A percentile compares a stretch with the other conserved stretches of the same genome.
These are phyloP conservation scores for Rehmannia glutinosa DNA, from an alignment of 257 asterid genomes.

Conservation along the genomic window DNA sequence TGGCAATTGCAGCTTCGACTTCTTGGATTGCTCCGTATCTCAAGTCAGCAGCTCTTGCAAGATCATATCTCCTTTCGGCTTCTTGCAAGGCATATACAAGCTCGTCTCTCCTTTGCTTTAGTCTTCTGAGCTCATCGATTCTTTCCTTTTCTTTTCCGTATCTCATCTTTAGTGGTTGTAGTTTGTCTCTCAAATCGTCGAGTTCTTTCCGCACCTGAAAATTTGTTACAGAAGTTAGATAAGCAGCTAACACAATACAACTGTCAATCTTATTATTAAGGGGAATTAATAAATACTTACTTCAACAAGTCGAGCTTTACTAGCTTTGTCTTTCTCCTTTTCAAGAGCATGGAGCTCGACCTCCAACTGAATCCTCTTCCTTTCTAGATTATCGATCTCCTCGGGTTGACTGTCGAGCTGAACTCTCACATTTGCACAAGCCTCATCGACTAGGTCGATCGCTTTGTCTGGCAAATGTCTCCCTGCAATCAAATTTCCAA, in stretches of 20 bases:
- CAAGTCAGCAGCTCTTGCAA: constrained; percentile 89
- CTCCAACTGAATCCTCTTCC: constrained; percentile 75
- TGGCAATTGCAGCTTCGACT: constrained; percentile 70
- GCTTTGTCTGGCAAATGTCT: constrained; percentile 79
- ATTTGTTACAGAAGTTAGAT: not conserved
- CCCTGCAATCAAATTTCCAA: constrained; percentile 29
- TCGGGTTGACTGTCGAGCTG: constrained; percentile 82
- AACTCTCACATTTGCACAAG: constrained; percentile 79
- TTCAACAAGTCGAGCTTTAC: constrained; percentile 68
- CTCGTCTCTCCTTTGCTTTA: constrained; percentile 73
- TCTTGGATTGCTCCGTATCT: constrained; percentile 84
- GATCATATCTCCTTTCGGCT: constrained; percentile 91
- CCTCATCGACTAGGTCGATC: constrained; percentile 66
- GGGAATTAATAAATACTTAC: constrained; percentile 19
- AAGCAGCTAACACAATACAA: not conserved
- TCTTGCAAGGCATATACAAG: constrained; percentile 66
- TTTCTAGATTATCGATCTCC: constrained; percentile 64
- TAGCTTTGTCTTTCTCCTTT: constrained; percentile 84
- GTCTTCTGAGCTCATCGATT: constrained; percentile 69
- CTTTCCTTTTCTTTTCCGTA: constrained; percentile 82
- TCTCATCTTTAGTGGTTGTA: constrained; percentile 80
- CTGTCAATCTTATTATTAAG: not conserved
- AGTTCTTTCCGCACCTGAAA: constrained; percentile 73
- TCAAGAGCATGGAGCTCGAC: constrained; percentile 73
- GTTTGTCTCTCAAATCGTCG: constrained; percentile 87